Evolutionary conservation across 2,329 filamentous ascomycete genomes (phyloP).

Genomic region (Xylaria sp.): DNA sequence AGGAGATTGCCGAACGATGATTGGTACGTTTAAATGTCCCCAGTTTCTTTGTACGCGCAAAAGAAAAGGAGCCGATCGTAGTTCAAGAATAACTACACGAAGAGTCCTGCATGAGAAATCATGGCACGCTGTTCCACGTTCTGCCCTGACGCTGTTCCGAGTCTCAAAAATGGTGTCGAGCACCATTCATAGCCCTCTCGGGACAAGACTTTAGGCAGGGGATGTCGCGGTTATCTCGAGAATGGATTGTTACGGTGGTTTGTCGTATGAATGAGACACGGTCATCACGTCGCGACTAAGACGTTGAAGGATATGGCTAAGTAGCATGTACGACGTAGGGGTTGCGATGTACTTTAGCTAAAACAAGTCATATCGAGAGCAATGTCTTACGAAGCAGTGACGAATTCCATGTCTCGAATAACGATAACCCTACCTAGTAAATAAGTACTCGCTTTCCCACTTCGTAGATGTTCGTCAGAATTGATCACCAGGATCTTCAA

Average conservation of each 20-base stretch:
- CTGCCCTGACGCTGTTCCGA: not conserved
- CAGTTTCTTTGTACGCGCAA: not conserved
- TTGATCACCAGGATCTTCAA: not conserved
- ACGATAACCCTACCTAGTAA: not conserved
- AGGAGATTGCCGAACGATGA: not conserved
- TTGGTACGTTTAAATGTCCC: not conserved
- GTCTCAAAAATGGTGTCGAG: not conserved
- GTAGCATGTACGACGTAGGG: not conserved
- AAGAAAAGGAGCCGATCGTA: not conserved
- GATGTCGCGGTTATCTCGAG: not conserved
- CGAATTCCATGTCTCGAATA: not conserved
- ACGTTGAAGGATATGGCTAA: not conserved
- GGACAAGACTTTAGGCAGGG: not conserved
- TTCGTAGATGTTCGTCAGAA: not conserved
- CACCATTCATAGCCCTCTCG: not conserved
- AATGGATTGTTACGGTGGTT: not conserved
- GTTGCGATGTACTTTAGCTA: not conserved
- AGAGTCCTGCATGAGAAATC: not conserved
- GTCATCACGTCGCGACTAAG: not conserved
- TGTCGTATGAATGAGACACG: not conserved
- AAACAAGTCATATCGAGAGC: not conserved
- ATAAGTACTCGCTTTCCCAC: not conserved
- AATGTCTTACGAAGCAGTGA: not conserved
- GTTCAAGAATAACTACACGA: not conserved
- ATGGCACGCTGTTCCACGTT: not conserved